Conservation (phyloP, 2,329 filamentous ascomycete species). For the Fusarium acutatum region DNA sequence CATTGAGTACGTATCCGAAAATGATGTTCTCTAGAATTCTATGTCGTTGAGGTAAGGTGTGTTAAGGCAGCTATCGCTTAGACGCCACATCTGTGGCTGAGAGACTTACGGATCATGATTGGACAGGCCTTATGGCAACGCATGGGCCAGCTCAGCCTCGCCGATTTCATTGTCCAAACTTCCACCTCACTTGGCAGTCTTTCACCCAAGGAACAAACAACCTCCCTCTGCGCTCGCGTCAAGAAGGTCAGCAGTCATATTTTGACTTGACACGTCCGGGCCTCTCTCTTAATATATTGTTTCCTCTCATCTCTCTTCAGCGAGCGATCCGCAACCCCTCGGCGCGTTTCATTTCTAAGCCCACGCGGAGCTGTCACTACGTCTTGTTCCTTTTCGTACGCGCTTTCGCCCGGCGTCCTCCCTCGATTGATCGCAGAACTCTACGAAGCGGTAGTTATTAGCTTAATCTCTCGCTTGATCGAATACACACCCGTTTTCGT, state of each 20-base stretch:
- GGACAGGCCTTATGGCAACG: slow-evolving; percentile 12
- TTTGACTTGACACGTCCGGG: slow-evolving; percentile 30
- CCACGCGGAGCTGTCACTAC: slow-evolving; percentile 5
- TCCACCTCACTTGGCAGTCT: slow-evolving; percentile 27
- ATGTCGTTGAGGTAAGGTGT: background rate
- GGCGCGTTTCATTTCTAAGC: slow-evolving; percentile 7
- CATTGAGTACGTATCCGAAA: background rate
- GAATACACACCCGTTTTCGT: background rate
- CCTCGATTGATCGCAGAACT: slow-evolving; percentile 11
- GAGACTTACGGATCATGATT: slow-evolving; percentile 2
- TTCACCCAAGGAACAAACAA: background rate
- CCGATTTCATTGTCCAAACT: slow-evolving; percentile 25
- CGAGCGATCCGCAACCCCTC: background rate
- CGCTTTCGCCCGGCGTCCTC: slow-evolving; percentile 2
- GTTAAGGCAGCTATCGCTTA: background rate
- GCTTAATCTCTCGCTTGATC: background rate
- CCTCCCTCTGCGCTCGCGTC: slow-evolving; percentile 27
- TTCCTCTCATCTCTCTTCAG: slow-evolving; percentile 2
- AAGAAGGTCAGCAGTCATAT: slow-evolving; percentile 32
- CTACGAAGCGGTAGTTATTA: background rate
- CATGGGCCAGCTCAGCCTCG: slow-evolving; percentile 38
- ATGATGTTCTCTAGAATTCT: background rate
- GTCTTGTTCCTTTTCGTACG: slow-evolving; percentile 2
- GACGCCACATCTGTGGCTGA: slow-evolving; percentile 18
- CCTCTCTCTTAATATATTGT: slow-evolving; percentile 1